phyloP scores from a whole-genome alignment of 192 early-diverging fungal species.

The Phlyctochytrium planicorne region DNA sequence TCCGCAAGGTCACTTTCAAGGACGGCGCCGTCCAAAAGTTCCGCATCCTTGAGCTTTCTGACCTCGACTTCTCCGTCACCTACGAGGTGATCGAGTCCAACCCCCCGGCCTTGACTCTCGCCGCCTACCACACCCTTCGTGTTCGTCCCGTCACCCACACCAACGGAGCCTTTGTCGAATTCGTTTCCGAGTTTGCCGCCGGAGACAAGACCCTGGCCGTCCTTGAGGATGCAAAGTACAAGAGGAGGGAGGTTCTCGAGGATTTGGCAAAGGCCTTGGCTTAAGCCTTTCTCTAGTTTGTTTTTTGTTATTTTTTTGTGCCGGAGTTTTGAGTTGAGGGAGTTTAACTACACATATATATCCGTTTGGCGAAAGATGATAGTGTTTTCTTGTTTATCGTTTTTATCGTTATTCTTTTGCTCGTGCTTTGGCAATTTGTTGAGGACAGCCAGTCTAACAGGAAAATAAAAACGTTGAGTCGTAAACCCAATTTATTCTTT shows the following conservation, averaged over 20 bases:
- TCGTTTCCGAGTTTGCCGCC: constrained; percentile 42
- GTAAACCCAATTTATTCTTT: no score
- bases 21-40: constrained; percentile 45
- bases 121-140: constrained; percentile 41
- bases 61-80: constrained; percentile 35
- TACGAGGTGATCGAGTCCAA: constrained; percentile 44
- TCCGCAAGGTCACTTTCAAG: constrained; percentile 43
- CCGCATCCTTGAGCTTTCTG: constrained; percentile 36
- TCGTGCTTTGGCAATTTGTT: no score
- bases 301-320: no score
- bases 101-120: constrained; percentile 26
- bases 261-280: constrained; percentile 3
- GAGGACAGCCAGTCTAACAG: no score
- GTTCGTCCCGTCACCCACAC: constrained; percentile 40
- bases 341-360: no score
- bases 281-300: no score
- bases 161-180: constrained; percentile 46
- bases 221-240: constrained; percentile 41
- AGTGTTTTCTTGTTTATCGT: no score
- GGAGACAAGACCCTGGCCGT: constrained; percentile 34
- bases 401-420: no score
- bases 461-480: no score
- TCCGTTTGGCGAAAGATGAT: no score
- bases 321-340: no score
- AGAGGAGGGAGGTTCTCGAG: constrained; percentile 39